phyloP scores from a whole-genome alignment of 164 flowering plant species.

The Tetrastigma voinierianum region DNA sequence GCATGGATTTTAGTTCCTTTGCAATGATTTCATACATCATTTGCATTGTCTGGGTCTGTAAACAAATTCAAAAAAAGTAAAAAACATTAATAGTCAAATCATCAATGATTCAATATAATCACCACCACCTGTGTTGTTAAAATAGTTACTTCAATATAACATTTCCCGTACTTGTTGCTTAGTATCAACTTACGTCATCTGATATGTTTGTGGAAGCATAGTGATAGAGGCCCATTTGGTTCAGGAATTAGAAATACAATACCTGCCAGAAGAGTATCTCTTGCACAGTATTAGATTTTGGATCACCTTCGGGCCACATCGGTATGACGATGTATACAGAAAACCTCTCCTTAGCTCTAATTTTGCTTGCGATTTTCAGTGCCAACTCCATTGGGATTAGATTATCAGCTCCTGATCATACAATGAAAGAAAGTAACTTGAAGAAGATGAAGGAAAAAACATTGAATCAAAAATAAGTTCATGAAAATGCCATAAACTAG shows the following conservation, averaged over 20 bases:
- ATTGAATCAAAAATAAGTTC: background rate
- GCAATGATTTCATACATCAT: constrained; percentile 77
- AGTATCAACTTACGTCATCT: background rate
- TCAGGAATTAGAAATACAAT: background rate
- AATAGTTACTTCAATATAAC: too few relatives aligned
- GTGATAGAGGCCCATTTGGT: too few relatives aligned
- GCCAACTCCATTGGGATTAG: constrained; percentile 88
- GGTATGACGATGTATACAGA: constrained; percentile 79
- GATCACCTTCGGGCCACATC: constrained; percentile 91
- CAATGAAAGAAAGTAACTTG: constrained; percentile 2
- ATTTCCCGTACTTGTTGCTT: background rate
- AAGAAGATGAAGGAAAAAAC: background rate
- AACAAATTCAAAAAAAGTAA: background rate
- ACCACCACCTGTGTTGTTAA: too few relatives aligned
- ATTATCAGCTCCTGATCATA: constrained; percentile 72
- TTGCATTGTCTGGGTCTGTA: constrained; percentile 80
- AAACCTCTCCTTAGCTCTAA: constrained; percentile 83
- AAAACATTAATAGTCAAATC: background rate
- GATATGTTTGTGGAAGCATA: background rate
- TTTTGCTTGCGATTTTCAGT: constrained; percentile 66
- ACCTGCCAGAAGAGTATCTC: constrained; percentile 96
- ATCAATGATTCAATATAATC: too few relatives aligned
- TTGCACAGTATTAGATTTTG: constrained; percentile 63
- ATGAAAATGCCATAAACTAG: too few relatives aligned
- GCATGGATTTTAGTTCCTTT: constrained; percentile 48